Base-by-base conservation (phyloP, 306 rosid genomes). In the Hippophae tibetana region DNA sequence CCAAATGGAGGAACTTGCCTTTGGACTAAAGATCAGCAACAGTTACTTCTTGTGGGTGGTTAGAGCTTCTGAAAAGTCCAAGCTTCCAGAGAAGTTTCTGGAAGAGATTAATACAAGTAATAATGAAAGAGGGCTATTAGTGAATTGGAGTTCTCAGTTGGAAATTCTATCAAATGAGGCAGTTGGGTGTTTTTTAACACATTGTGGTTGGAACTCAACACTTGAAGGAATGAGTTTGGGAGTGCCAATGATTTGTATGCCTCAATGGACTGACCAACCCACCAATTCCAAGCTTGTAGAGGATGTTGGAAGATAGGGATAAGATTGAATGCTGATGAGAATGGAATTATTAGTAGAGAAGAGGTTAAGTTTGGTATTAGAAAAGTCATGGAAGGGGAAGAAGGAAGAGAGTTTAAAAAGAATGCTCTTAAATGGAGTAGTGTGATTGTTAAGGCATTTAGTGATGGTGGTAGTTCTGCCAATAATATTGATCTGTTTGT, bases 131-230 rank as follows among this genome's bases (percentile, higher is more conserved):
- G 75, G 72, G 13, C 8, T 66, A 26, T 42, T 76, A n/a, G 80
- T 74, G 38, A 53, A 13, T 0, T 74, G 75, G 72, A 58, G 75
- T 56, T n/a, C 58, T 5, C 79, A 69, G 25, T 31, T 69, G 6
- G 27, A 60, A 55, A 68, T 74, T 10, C 60, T 69, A 71, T 45
- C 44, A 10, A 67, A 74, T 44, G 52, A 14, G 48, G 62, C 72
- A 1, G 7, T 74, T 0, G 79, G 79, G 1, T 69, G 75, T 47
- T 74, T 74, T 41, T 14, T 74, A 9, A 69, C 58, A 12, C 79
- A 74, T 45, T 64, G 79, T 1, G 71, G 79, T 5, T 74, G 79
- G 74, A 74, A 69, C 63, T 74, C 79, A 2, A 64, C 65, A 0
- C 63, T 69, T 0, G 79, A 74, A 38, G 75, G 65, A 0, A 3